Base-by-base conservation (phyloP, 2,329 filamentous ascomycete species). In the Fonsecaea erecta region DNA sequence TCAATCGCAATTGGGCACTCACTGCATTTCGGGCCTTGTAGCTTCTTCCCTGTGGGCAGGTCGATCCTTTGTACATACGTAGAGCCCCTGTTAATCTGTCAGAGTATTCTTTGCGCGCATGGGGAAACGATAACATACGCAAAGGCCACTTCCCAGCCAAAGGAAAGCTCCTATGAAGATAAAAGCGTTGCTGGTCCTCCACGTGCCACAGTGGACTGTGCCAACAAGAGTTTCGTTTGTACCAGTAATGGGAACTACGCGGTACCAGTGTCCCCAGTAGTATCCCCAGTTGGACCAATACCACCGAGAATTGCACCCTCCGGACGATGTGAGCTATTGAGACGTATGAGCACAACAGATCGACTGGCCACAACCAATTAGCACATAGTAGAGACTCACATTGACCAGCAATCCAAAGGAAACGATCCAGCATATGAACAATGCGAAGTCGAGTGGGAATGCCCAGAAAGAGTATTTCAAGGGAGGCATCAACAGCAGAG, bases 341-440 rank as follows among this genome's bases (percentile, higher is more conserved):
- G 35, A 37, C 16, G 12, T 30, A 4, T 46, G 26, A n/a, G 4
- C 2, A 7, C 7, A 6, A 48, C 51, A 37, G 30, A 28, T n/a
- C n/a, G n/a, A n/a, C n/a, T n/a, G n/a, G n/a, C n/a, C n/a, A n/a
- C n/a, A n/a, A n/a, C n/a, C n/a, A n/a, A n/a, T n/a, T n/a, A n/a
- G n/a, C n/a, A n/a, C n/a, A 12, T 51, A 35, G n/a, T 9, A 52
- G 34, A 52, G 40, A 52, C 61, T 58, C 24, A 63, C 61, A 32
- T 58, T 28, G n/a, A 28, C 14, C n/a, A 63, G 18, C 18, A 63
- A 52, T 24, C 61, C 61, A 58, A 63, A 63, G 9, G 53, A 24
- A 26, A 59, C 54, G 32, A 63, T 63, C 61, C 61, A 63, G 24
- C 53, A 58, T 18, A 63, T 59, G 28, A 63, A 63, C 18, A 63